Percentiles rank a stretch among this genome's conserved stretches.
phyloP scores from a whole-genome alignment of 805 yeast genomes.

The Candida tallmaniae region DNA sequence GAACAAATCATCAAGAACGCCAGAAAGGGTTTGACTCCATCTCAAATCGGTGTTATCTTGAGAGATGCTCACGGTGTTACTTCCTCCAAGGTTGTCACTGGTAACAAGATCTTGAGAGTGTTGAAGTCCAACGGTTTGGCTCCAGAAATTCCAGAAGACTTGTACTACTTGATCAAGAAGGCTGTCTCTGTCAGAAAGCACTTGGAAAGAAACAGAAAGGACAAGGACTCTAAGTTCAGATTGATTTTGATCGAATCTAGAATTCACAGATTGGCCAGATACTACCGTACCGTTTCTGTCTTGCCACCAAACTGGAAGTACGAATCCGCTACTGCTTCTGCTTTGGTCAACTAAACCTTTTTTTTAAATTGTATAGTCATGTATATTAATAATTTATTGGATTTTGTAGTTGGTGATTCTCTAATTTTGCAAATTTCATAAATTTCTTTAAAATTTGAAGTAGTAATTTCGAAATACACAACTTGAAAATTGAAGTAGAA shows the following conservation, averaged over 20 bases:
- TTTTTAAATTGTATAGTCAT: neutral
- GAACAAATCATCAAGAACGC: conserved; percentile 99
- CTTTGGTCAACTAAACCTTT: conserved; percentile 84
- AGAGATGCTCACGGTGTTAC: conserved; percentile 99
- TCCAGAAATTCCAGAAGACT: conserved; percentile 99
- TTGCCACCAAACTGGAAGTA: conserved; percentile 99
- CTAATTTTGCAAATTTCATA: neutral
- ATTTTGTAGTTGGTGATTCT: conserved; percentile 2
- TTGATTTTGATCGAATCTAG: conserved; percentile 99
- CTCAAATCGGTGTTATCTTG: conserved; percentile 98
- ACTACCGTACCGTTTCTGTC: conserved; percentile 99
- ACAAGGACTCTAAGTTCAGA: conserved; percentile 99
- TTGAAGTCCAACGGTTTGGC: conserved; percentile 99
- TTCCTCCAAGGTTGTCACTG: conserved; percentile 95
- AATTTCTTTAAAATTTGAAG: no score
- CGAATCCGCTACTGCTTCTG: conserved; percentile 99
- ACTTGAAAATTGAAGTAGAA: no score
- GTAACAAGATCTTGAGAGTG: conserved; percentile 99
- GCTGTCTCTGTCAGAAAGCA: conserved; percentile 99
- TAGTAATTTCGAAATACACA: no score
- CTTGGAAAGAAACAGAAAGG: conserved; percentile 99
- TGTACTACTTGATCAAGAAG: conserved; percentile 98
- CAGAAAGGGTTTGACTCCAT: conserved; percentile 99
- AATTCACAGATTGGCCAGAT: conserved; percentile 99
- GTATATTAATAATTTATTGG: neutral